Evolutionary conservation across 371 early-diverging fungal species (phyloP).

Genomic region (Phascolomyces articulosus): DNA sequence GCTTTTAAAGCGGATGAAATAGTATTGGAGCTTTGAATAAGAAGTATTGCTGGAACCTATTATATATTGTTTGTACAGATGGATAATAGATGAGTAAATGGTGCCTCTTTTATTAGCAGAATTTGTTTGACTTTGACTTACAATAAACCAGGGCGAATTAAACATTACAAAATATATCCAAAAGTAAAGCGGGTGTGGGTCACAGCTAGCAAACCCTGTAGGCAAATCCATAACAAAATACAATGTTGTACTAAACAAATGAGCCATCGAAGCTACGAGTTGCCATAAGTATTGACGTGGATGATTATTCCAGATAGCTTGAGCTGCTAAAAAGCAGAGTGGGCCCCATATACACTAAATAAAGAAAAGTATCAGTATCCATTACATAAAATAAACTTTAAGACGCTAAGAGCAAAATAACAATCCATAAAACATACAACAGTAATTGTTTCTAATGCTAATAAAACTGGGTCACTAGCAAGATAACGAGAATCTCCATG

Average conservation of each 20-base stretch:
- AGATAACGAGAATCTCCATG: constrained; percentile 89
- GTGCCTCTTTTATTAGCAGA: no score
- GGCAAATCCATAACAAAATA: constrained; percentile 45
- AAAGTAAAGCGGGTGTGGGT: constrained; percentile 44
- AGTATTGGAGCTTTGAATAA: constrained; percentile 5
- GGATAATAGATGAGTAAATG: no score
- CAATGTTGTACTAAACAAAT: constrained; percentile 35
- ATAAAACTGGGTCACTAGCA: constrained; percentile 74
- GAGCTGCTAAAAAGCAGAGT: constrained; percentile 68
- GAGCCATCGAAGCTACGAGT: constrained; percentile 57
- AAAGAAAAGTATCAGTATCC: no score
- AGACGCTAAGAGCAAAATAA: background rate
- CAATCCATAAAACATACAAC: constrained; percentile 74
- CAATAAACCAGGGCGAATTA: constrained; percentile 49
- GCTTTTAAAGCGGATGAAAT: background rate
- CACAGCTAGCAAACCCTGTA: constrained; percentile 29
- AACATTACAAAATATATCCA: constrained; percentile 49
- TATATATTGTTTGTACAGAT: no score
- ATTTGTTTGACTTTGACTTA: no score
- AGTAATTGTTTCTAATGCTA: constrained; percentile 87
- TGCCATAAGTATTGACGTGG: constrained; percentile 73
- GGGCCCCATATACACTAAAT: constrained; percentile 78
- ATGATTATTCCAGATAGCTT: constrained; percentile 59
- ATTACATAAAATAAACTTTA: background rate
- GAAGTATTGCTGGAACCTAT: constrained; percentile 4